Evolutionary conservation across 805 yeast species (phyloP).

Genomic region (Monosporozyma solicola): DNA sequence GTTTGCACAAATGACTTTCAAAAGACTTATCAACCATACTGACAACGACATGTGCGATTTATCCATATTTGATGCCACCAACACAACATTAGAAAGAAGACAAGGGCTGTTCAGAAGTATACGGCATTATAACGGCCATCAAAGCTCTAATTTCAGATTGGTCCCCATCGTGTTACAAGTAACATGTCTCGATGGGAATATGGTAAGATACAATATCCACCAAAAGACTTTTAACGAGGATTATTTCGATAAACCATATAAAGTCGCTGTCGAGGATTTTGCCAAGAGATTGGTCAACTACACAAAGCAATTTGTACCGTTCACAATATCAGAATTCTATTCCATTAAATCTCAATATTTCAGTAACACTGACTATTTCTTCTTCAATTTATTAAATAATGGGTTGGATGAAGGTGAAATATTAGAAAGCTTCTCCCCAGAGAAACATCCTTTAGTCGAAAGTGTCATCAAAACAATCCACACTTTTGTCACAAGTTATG

Average conservation of each 20-base stretch:
- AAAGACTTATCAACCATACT: conserved; percentile 37
- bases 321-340: conserved; percentile 18
- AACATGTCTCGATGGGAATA: conserved; percentile 43
- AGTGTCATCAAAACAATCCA: conserved; percentile 14
- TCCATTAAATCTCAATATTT: conserved; percentile 1
- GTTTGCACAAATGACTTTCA: conserved; percentile 45
- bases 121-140: conserved; percentile 12
- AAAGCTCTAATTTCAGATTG: conserved; percentile 21
- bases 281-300: conserved; percentile 47
- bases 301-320: conserved; percentile 25
- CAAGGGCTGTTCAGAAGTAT: conserved; percentile 21
- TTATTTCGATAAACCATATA: conserved; percentile 44
- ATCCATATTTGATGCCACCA: conserved; percentile 55
- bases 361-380: conserved; percentile 1
- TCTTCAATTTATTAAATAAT: conserved; percentile 3
- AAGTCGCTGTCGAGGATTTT: conserved; percentile 50
- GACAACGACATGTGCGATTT: conserved; percentile 38
- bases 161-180: conserved; percentile 51
- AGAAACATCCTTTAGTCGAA: conserved; percentile 2
- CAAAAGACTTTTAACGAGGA: conserved; percentile 57
- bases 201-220: conserved; percentile 52
- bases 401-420: conserved; percentile 2
- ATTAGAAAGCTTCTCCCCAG: not conserved
- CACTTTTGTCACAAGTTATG: conserved; percentile 17
- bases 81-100: conserved; percentile 41